Percentiles rank a stretch among this genome's conserved stretches.
These are phyloP conservation scores for Aspergillus ostianus DNA, from an alignment of 495 filamentous ascomycete genomes.

Conservation along the genomic window DNA sequence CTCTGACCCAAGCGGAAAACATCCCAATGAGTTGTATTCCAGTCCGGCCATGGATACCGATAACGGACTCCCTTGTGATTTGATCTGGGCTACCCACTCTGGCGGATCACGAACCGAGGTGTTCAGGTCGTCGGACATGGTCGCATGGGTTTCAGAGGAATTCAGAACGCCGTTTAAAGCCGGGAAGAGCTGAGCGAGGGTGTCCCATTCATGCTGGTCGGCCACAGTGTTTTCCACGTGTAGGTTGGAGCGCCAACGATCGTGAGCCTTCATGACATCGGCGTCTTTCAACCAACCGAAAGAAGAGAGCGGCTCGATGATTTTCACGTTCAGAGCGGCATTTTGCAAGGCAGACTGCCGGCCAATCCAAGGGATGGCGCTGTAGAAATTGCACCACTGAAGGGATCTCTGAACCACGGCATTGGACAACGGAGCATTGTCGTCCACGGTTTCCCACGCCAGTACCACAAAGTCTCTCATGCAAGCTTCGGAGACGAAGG, in stretches of 20 bases:
- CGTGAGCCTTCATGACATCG: slow-evolving; percentile 50
- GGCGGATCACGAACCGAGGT: slow-evolving; percentile 33
- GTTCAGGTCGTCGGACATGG: slow-evolving; percentile 10
- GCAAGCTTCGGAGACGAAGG: slow-evolving; percentile 54
- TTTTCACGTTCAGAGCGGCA: slow-evolving; percentile 33
- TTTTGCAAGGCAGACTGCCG: slow-evolving; percentile 40
- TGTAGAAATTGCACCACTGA: slow-evolving; percentile 58
- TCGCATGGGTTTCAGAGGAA: slow-evolving; percentile 23
- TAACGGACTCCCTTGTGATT: slow-evolving; percentile 44
- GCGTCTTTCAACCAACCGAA: slow-evolving; percentile 58
- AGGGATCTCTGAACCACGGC: slow-evolving; percentile 52
- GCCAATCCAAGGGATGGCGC: slow-evolving; percentile 51
- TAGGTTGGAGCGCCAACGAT: slow-evolving; percentile 48
- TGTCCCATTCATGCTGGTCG: slow-evolving; percentile 26
- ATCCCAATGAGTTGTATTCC: slow-evolving; percentile 50
- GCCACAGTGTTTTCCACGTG: slow-evolving; percentile 24
- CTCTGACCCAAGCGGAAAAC: slow-evolving; percentile 56
- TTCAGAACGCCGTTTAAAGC: slow-evolving; percentile 24
- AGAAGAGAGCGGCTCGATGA: slow-evolving; percentile 46
- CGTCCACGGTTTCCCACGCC: slow-evolving; percentile 55
- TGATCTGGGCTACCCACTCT: slow-evolving; percentile 39
- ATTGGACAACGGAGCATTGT: slow-evolving; percentile 45
- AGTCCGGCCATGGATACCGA: slow-evolving; percentile 47
- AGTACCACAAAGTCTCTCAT: slow-evolving; percentile 46
- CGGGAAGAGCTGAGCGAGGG: slow-evolving; percentile 30